Percentiles rank a stretch among this genome's conserved stretches.
Conservation (phyloP, 257 asterid species). For the Capsicum baccatum region DNA sequence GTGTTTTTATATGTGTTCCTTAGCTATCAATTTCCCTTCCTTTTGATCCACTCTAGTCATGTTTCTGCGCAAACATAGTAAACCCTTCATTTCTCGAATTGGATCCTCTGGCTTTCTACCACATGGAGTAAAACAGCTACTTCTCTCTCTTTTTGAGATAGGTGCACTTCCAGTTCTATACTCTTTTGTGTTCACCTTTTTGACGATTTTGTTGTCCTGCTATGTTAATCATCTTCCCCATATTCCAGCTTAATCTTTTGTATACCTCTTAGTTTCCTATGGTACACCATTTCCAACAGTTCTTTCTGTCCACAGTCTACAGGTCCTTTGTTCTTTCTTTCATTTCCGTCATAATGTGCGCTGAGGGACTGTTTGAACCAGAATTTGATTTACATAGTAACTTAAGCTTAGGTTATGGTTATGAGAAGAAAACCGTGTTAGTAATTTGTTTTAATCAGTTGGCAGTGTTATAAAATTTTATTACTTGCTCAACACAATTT, state of each 20-base stretch:
- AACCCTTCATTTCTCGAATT: not conserved
- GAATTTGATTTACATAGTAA: not conserved
- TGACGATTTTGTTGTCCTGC: conserved; percentile 12
- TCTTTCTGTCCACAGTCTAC: conserved; percentile 2
- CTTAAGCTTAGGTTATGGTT: not conserved
- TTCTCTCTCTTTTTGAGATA: conserved; percentile 3
- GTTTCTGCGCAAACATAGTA: not conserved
- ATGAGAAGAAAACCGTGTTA: conserved; percentile 16
- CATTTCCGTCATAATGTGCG: not conserved
- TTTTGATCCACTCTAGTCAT: conserved; percentile 11
- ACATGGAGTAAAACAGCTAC: not conserved
- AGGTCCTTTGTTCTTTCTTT: not conserved
- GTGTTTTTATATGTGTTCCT: conserved; percentile 17
- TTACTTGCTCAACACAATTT: not conserved
- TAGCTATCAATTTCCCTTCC: not conserved
- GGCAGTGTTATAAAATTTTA: not conserved
- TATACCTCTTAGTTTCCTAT: not conserved
- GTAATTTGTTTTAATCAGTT: not conserved
- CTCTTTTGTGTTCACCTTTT: not conserved
- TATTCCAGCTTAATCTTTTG: not conserved
- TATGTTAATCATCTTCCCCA: conserved; percentile 14
- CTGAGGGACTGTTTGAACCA: not conserved
- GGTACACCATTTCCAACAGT: conserved; percentile 10
- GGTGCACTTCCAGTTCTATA: not conserved
- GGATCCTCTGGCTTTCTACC: conserved; percentile 3